Percentiles rank a stretch among this genome's conserved stretches.
These are phyloP conservation scores for Linum trigynum DNA, from an alignment of 345 rosid genomes.

Conservation along the genomic window DNA sequence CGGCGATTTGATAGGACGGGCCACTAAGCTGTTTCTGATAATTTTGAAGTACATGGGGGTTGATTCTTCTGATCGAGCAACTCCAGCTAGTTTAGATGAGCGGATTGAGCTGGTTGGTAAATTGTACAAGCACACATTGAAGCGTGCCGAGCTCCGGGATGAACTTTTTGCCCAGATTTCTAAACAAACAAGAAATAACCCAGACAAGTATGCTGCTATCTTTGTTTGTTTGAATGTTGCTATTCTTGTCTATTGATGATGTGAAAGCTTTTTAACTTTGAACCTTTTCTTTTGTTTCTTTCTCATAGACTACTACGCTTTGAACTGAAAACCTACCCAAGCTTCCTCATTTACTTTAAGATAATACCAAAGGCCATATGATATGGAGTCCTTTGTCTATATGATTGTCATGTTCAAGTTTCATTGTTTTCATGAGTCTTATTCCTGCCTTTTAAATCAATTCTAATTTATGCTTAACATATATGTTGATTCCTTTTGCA, in stretches of 20 bases:
- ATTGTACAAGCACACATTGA: constrained; percentile 76
- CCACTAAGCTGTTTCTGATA: constrained; percentile 71
- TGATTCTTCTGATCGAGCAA: constrained; percentile 73
- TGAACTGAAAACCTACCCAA: background rate
- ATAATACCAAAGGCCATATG: background rate
- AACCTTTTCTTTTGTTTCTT: no score
- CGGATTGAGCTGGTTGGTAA: constrained; percentile 79
- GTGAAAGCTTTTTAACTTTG: no score
- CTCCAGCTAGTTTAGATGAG: constrained; percentile 71
- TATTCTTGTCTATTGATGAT: no score
- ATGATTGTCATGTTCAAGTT: background rate
- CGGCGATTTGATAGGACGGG: constrained; percentile 71
- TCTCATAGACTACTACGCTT: no score
- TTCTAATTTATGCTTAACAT: no score
- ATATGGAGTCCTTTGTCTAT: background rate
- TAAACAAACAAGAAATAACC: constrained; percentile 90
- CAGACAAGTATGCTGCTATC: constrained; percentile 48
- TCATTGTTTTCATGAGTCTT: background rate
- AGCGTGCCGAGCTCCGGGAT: constrained; percentile 89
- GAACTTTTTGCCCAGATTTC: constrained; percentile 95
- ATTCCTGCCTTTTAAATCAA: background rate
- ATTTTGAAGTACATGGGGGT: constrained; percentile 87
- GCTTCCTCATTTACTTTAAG: background rate
- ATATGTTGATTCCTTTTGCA: constrained; percentile 18
- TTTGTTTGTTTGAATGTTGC: background rate